These are phyloP conservation scores for Penicillium fuscoglaucum DNA, from an alignment of 2,329 filamentous ascomycete genomes.

Conservation along the genomic window DNA sequence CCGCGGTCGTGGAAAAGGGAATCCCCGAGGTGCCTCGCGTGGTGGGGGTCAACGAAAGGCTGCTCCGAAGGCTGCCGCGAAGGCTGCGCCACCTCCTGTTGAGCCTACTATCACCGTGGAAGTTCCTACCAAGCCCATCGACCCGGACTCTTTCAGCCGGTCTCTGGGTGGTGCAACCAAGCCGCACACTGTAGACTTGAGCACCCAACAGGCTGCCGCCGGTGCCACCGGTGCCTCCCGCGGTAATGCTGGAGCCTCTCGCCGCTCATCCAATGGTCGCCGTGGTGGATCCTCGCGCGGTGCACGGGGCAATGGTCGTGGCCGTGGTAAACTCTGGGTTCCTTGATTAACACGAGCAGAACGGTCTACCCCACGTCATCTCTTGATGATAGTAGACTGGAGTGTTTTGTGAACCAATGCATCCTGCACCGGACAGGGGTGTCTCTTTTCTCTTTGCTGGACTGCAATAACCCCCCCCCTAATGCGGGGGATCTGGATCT, in stretches of 20 bases:
- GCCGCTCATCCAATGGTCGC: constrained; percentile 33
- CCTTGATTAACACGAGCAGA: constrained; percentile 36
- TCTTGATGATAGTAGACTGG: constrained; percentile 19
- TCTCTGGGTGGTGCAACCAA: constrained; percentile 36
- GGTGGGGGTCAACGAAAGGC: constrained; percentile 34
- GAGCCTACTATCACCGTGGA: constrained; percentile 39
- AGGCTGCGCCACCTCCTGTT: constrained; percentile 23
- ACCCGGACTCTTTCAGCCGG: constrained; percentile 51
- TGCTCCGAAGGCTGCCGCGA: constrained; percentile 30
- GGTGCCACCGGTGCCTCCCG: constrained; percentile 29
- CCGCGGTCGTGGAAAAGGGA: constrained; percentile 41
- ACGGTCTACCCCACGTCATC: constrained; percentile 22
- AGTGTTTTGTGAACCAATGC: constrained; percentile 19
- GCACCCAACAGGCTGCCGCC: constrained; percentile 30
- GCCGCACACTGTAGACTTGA: constrained; percentile 32
- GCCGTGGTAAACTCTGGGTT: constrained; percentile 48
- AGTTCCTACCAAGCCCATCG: constrained; percentile 49
- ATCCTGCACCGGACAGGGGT: constrained; percentile 20
- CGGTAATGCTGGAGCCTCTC: constrained; percentile 36
- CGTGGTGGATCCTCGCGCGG: constrained; percentile 40
- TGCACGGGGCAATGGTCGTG: constrained; percentile 39
- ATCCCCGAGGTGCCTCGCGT: constrained; percentile 30
- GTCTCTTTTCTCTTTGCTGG: constrained; percentile 23
- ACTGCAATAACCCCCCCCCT: constrained; percentile 11
- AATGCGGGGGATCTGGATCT: constrained; percentile 2